These are phyloP conservation scores for Zea luxurians DNA, from an alignment of 176 grass and related monocot species.

Conservation along the genomic window DNA sequence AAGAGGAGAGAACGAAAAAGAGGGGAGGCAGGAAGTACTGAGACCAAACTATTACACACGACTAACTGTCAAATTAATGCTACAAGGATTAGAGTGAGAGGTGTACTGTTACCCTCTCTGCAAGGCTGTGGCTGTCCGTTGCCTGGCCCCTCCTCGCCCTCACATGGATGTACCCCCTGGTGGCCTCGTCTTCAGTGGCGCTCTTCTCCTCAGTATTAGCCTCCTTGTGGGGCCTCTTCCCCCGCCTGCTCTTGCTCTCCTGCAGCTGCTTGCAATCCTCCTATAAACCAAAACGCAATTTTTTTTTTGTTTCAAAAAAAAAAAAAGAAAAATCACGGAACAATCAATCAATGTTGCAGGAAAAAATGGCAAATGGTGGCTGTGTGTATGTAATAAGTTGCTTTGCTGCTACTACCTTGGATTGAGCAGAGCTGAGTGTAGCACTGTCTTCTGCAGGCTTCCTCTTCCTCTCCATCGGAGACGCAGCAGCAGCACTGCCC, in stretches of 20 bases:
- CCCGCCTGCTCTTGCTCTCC: slow-evolving; percentile 60
- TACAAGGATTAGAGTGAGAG: slow-evolving; percentile 15
- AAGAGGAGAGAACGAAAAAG: slow-evolving; percentile 2
- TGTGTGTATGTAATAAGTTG: not conserved
- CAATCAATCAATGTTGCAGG: not conserved
- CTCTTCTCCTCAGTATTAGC: slow-evolving; percentile 42
- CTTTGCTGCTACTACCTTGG: slow-evolving; percentile 46
- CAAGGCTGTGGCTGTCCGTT: slow-evolving; percentile 95
- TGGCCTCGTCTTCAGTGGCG: slow-evolving; percentile 52
- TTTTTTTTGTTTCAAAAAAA: no score
- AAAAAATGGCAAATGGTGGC: slow-evolving; percentile 22
- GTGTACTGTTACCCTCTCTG: slow-evolving; percentile 65
- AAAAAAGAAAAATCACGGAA: not conserved
- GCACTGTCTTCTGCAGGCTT: slow-evolving; percentile 50
- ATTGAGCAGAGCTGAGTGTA: slow-evolving; percentile 56
- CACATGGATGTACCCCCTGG: slow-evolving; percentile 87
- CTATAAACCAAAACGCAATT: slow-evolving; percentile 25
- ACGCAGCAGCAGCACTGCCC: slow-evolving; percentile 16
- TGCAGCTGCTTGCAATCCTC: slow-evolving; percentile 54
- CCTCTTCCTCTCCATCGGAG: slow-evolving; percentile 64
- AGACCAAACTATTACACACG: slow-evolving; percentile 18
- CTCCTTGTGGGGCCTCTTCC: slow-evolving; percentile 48
- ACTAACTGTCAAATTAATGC: slow-evolving; percentile 16
- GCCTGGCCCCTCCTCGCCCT: slow-evolving; percentile 96
- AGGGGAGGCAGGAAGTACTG: slow-evolving; percentile 4